Conservation (phyloP, 495 filamentous ascomycete species). For the Neurospora sp. region DNA sequence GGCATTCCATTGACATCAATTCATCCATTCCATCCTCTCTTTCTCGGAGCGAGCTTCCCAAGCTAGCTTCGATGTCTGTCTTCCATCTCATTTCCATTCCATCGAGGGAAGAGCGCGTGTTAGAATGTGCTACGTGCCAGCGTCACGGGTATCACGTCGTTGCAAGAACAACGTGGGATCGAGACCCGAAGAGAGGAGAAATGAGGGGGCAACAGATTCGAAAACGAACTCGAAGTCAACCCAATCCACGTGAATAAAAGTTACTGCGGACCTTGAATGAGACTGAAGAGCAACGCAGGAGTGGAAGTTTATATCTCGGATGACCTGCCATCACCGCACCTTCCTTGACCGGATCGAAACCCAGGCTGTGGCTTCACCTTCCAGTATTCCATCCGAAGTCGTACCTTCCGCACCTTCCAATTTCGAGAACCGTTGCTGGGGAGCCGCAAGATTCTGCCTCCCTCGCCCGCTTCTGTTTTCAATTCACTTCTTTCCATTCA, state of each 20-base stretch:
- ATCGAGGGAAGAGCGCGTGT: not conserved
- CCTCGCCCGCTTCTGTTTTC: not conserved
- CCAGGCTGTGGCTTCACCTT: not conserved
- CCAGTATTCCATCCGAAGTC: not conserved
- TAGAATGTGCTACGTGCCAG: not conserved
- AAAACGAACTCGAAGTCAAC: not conserved
- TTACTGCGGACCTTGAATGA: not conserved
- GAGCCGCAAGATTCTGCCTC: not conserved
- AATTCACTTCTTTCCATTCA: not conserved
- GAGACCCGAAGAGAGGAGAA: not conserved
- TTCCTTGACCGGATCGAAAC: not conserved
- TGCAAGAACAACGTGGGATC: not conserved
- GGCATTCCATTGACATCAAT: not conserved
- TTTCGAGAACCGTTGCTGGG: not conserved
- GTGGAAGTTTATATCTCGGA: not conserved
- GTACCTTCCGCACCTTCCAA: not conserved
- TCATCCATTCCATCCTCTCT: not conserved
- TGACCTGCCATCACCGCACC: not conserved
- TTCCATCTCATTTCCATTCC: not conserved
- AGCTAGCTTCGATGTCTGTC: not conserved
- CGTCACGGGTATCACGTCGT: not conserved
- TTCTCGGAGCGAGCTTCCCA: not conserved
- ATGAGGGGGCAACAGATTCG: not conserved
- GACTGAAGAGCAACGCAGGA: not conserved
- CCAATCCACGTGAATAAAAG: not conserved